Evolutionary conservation across 1,139 yeast genomes (phyloP).

Genomic region (Yarrowia galli): DNA sequence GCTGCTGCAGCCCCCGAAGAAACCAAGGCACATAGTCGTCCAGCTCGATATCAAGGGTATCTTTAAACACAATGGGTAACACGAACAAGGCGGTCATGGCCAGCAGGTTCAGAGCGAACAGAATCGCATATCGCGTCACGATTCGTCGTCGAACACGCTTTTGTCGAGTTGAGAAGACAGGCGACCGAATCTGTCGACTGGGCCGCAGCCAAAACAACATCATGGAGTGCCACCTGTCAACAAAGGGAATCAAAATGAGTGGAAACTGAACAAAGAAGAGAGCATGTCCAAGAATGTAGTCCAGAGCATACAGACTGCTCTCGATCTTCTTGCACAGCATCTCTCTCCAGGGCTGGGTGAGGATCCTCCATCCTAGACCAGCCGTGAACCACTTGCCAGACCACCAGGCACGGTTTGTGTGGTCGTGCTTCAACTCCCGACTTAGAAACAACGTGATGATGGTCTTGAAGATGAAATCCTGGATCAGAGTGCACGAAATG

Average conservation of each 20-base stretch:
- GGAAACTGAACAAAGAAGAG: slow-evolving; percentile 69
- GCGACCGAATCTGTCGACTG: slow-evolving; percentile 57
- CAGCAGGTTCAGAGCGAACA: slow-evolving; percentile 55
- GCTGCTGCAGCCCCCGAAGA: slow-evolving; percentile 33
- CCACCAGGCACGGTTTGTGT: slow-evolving; percentile 82
- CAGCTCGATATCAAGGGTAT: slow-evolving; percentile 22
- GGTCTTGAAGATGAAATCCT: slow-evolving; percentile 60
- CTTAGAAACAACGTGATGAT: slow-evolving; percentile 60
- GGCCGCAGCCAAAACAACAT: slow-evolving; percentile 85
- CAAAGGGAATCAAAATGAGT: slow-evolving; percentile 67
- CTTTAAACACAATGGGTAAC: slow-evolving; percentile 23
- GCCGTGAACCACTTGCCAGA: slow-evolving; percentile 74
- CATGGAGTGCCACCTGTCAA: slow-evolving; percentile 80
- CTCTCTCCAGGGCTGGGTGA: slow-evolving; percentile 76
- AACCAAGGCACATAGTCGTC: slow-evolving; percentile 26
- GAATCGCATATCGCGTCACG: slow-evolving; percentile 50
- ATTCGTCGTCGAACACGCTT: slow-evolving; percentile 39
- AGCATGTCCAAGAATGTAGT: slow-evolving; percentile 72
- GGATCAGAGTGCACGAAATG: slow-evolving; percentile 63
- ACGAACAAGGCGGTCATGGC: slow-evolving; percentile 49
- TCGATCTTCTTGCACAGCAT: slow-evolving; percentile 71
- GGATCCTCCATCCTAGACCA: slow-evolving; percentile 63
- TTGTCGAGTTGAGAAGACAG: slow-evolving; percentile 52
- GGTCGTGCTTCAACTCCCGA: slow-evolving; percentile 64
- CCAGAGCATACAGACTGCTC: slow-evolving; percentile 71